These are phyloP conservation scores for Eutypa lata DNA, from an alignment of 2,329 filamentous ascomycete genomes.

Conservation along the genomic window DNA sequence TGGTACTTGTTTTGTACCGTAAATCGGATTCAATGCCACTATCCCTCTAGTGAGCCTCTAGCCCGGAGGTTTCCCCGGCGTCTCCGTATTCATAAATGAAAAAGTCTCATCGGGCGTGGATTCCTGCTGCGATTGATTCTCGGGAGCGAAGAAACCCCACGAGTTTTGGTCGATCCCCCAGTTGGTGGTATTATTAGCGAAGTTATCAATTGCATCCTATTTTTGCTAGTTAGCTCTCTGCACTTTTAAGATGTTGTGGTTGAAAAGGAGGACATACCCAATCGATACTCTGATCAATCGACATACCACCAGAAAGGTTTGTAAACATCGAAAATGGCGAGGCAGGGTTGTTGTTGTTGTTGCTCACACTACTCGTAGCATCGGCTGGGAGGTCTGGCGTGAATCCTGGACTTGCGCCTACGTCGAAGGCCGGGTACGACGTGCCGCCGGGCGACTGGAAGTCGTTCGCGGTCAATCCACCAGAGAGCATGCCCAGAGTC, in stretches of 20 bases:
- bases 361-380: constrained; percentile 22
- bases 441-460: constrained; percentile 38
- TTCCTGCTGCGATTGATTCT: constrained; percentile 25
- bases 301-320: constrained; percentile 39
- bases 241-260: too few relatives aligned
- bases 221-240: too few relatives aligned
- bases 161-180: constrained; percentile 48
- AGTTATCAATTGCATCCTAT: constrained; percentile 56
- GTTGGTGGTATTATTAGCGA: constrained; percentile 50
- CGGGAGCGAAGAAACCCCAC: constrained; percentile 47
- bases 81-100: constrained; percentile 24
- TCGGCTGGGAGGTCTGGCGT: constrained; percentile 36
- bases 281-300: constrained; percentile 52
- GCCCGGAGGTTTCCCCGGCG: constrained; percentile 14
- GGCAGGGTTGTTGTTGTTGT: constrained; percentile 25
- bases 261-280: constrained; percentile 44
- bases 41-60: too few relatives aligned
- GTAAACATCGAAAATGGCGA: constrained; percentile 55
- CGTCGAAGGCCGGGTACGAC: constrained; percentile 41
- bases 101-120: constrained; percentile 27
- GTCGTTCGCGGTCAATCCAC: constrained; percentile 31
- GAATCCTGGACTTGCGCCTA: constrained; percentile 31
- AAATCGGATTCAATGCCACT: too few relatives aligned
- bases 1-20: too few relatives aligned
- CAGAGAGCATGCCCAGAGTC: constrained; percentile 41